phyloP scores from a whole-genome alignment of 1,284 basidiomycete species.

The Coniferiporia sulphurascens region DNA sequence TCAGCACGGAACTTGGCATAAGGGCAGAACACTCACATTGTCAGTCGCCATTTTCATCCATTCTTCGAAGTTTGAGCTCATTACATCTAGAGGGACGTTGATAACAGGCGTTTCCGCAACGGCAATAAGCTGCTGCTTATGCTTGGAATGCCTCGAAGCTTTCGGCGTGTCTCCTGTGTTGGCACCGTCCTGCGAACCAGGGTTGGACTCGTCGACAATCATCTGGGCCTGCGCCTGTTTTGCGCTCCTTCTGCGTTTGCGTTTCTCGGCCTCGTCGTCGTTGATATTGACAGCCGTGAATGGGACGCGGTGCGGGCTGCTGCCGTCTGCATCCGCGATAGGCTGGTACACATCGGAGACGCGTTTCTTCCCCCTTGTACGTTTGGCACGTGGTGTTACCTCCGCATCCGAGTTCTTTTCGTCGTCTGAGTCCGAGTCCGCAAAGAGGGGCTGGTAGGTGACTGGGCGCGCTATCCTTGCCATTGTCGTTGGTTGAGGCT shows the following conservation, averaged over 20 bases:
- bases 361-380: conserved; percentile 22
- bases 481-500: conserved; percentile 8
- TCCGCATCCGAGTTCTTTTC: conserved; percentile 18
- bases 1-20: conserved; percentile 1
- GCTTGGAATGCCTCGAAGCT: conserved; percentile 37
- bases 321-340: conserved; percentile 3
- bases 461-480: conserved; percentile 14
- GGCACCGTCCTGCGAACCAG: conserved; percentile 40
- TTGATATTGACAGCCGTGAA: conserved; percentile 49
- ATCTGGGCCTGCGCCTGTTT: conserved; percentile 37
- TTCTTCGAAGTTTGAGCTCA: conserved; percentile 91
- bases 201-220: conserved; percentile 43
- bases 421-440: conserved; percentile 20
- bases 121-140: conserved; percentile 60
- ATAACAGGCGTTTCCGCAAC: conserved; percentile 54
- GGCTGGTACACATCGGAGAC: conserved; percentile 21
- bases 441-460: conserved; percentile 16
- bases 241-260: conserved; percentile 67
- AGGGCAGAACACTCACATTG: conserved; percentile 62
- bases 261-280: conserved; percentile 76
- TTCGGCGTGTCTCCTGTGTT: conserved; percentile 35
- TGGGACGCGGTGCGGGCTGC: conserved; percentile 18
- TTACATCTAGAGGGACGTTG: conserved; percentile 68
- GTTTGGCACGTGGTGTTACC: conserved; percentile 14
- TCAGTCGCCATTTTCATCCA: conserved; percentile 99